Evolutionary conservation across 2,329 filamentous ascomycete genomes (phyloP).

Genomic region (Colletotrichum filicis): DNA sequence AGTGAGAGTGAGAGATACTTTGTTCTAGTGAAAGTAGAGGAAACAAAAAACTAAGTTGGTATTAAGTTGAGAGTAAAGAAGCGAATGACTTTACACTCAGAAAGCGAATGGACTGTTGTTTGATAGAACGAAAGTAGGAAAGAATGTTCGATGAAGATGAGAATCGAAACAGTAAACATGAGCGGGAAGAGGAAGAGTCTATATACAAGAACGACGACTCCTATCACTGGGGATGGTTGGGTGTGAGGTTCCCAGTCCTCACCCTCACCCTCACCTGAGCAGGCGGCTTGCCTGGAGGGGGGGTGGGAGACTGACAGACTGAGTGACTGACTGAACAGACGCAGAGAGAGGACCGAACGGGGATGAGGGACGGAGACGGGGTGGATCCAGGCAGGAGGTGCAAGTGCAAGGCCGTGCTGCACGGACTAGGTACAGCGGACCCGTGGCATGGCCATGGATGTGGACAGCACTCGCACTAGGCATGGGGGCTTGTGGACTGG

Average conservation of each 20-base stretch:
- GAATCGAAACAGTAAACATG: slow-evolving; percentile 30
- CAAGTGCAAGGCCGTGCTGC: slow-evolving; percentile 12
- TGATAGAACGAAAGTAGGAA: slow-evolving; percentile 43
- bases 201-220: slow-evolving; percentile 33
- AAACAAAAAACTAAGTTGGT: slow-evolving; percentile 32
- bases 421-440: slow-evolving; percentile 21
- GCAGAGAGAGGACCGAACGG: slow-evolving; percentile 11
- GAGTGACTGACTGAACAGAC: background rate
- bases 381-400: slow-evolving; percentile 13
- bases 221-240: slow-evolving; percentile 25
- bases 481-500: slow-evolving; percentile 14
- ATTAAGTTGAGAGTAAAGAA: slow-evolving; percentile 53
- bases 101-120: slow-evolving; percentile 46
- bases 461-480: slow-evolving; percentile 6
- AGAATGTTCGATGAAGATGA: slow-evolving; percentile 37
- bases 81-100: slow-evolving; percentile 66
- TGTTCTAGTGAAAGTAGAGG: slow-evolving; percentile 22
- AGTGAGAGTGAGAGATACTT: slow-evolving; percentile 23
- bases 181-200: slow-evolving; percentile 30
- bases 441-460: slow-evolving; percentile 30
- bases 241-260: slow-evolving; percentile 18
- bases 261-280: slow-evolving; percentile 20
- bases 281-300: slow-evolving; percentile 1
- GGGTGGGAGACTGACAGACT: slow-evolving; percentile 1
- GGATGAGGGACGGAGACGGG: slow-evolving; percentile 23